These are phyloP conservation scores for Scutellaria galericulata DNA, from an alignment of 257 asterid genomes.

Conservation along the genomic window DNA sequence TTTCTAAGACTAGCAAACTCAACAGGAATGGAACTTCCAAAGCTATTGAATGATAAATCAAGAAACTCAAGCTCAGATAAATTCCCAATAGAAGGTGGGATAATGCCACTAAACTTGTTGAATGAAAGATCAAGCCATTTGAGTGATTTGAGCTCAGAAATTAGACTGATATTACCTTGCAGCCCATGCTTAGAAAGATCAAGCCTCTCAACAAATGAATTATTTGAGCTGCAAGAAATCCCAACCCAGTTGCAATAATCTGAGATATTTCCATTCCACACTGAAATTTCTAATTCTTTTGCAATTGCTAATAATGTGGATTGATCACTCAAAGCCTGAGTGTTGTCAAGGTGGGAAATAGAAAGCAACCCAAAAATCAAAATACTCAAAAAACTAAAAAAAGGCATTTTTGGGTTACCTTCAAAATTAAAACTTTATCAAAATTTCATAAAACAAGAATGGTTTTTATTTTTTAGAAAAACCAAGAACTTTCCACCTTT, in stretches of 20 bases:
- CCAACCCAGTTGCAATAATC: slow-evolving; percentile 80
- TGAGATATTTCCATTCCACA: slow-evolving; percentile 68
- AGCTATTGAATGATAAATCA: slow-evolving; percentile 84
- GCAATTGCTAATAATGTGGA: slow-evolving; percentile 58
- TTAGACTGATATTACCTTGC: slow-evolving; percentile 81
- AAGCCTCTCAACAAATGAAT: slow-evolving; percentile 71
- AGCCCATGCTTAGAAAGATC: slow-evolving; percentile 70
- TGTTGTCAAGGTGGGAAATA: slow-evolving; percentile 45
- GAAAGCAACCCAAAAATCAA: slow-evolving; percentile 59
- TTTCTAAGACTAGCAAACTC: slow-evolving; percentile 62
- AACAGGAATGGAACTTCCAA: slow-evolving; percentile 65
- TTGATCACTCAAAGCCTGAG: slow-evolving; percentile 53
- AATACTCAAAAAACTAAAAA: slow-evolving; percentile 44
- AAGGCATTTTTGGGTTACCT: slow-evolving; percentile 52
- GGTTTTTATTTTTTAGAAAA: not conserved
- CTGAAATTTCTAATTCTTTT: slow-evolving; percentile 58
- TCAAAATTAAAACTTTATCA: not conserved
- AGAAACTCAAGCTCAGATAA: slow-evolving; percentile 79
- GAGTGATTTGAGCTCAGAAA: slow-evolving; percentile 75
- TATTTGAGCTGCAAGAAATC: slow-evolving; percentile 69
- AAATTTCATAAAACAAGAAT: slow-evolving; percentile 3
- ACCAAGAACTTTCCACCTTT: slow-evolving; percentile 37
- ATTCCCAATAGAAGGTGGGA: slow-evolving; percentile 67
- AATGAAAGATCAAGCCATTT: slow-evolving; percentile 83
- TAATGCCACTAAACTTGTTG: slow-evolving; percentile 74